These are phyloP conservation scores for Eragrostis curvula DNA, from an alignment of 176 grass and related monocot genomes.

Conservation along the genomic window DNA sequence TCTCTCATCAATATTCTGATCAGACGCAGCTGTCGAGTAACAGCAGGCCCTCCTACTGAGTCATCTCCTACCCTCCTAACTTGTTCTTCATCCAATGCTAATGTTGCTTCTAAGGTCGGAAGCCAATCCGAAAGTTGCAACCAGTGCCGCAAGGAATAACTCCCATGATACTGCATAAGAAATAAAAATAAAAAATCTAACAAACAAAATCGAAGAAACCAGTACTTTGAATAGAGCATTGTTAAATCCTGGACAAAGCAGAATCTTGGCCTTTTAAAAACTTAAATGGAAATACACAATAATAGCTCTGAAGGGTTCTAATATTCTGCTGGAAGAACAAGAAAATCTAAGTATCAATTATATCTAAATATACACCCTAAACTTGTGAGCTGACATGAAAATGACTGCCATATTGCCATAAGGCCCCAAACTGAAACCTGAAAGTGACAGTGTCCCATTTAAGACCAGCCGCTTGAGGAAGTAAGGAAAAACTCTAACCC, in stretches of 20 bases:
- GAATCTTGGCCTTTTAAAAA: constrained; percentile 15
- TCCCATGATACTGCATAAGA: constrained; percentile 83
- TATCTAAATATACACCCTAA: constrained; percentile 24
- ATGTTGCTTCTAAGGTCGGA: constrained; percentile 86
- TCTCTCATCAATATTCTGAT: constrained; percentile 98
- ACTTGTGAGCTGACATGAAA: constrained; percentile 35
- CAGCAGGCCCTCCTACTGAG: constrained; percentile 78
- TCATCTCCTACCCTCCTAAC: constrained; percentile 89
- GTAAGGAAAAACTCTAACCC: constrained; percentile 50
- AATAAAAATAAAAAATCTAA: background rate
- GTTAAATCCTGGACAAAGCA: background rate
- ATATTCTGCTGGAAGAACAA: constrained; percentile 29
- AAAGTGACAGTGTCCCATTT: constrained; percentile 20
- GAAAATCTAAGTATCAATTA: background rate
- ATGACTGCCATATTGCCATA: constrained; percentile 10
- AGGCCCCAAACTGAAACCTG: constrained; percentile 31
- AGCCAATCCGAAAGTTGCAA: constrained; percentile 91
- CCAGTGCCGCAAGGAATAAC: constrained; percentile 90
- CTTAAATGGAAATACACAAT: background rate
- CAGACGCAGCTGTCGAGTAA: constrained; percentile 75
- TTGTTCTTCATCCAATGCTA: constrained; percentile 83
- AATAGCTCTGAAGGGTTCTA: constrained; percentile 3
- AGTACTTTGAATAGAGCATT: constrained; percentile 1
- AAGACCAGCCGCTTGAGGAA: constrained; percentile 12
- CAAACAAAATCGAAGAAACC: constrained; percentile 14